Evolutionary conservation across 352 stramenopile species (phyloP), one percentile per base, ranked within the genome.

Genomic region (Globisporangium emineosum): DNA sequence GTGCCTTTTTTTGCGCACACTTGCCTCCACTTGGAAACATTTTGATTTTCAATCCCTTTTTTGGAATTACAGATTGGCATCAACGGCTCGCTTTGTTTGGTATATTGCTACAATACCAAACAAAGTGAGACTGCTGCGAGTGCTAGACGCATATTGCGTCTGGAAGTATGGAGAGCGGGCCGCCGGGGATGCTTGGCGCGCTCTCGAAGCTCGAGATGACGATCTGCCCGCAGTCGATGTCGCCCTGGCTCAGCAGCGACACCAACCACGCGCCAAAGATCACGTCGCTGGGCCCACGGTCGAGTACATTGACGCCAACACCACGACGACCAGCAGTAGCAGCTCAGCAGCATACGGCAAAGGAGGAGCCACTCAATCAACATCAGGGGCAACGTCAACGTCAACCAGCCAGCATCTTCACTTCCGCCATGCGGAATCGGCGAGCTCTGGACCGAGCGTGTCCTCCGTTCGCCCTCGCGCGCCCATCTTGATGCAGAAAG

Each of bases 201-300:
- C 62, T 91, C 30, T 62, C 75, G 49, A 88, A 88, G 67, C 71
- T 91, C 29, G 82, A 91, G 77, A 77, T 91, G 47, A 49, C 82
- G 21, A 88, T 89, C 64, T 74, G 82, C 2, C 82, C 82, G 45
- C 82, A 91, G 59, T 91, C 82, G 21, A 79, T 89, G 30, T 79
- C 79, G 7, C 88, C 82, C 2, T 91, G 82, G 82, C 77, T 91
- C 68, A 87, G 69, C 64, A 89, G 82, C 62, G 82, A 89, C 69
- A 80, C 73, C 7, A 82, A 88, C 59, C 82, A 91, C 59, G 79
- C 78, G 1, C 79, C 79, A 1, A 91, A 89, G 57, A 65, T 89
- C 51, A 78, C 78, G 33, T 58, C 72, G 19, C 74, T 90, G 2
- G 81, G 81, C 74, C 75, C 23, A 70, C 69, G 21, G 81, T 87